These are phyloP conservation scores for Mycena sanguinolenta DNA, from an alignment of 768 basidiomycete genomes.

Conservation along the genomic window DNA sequence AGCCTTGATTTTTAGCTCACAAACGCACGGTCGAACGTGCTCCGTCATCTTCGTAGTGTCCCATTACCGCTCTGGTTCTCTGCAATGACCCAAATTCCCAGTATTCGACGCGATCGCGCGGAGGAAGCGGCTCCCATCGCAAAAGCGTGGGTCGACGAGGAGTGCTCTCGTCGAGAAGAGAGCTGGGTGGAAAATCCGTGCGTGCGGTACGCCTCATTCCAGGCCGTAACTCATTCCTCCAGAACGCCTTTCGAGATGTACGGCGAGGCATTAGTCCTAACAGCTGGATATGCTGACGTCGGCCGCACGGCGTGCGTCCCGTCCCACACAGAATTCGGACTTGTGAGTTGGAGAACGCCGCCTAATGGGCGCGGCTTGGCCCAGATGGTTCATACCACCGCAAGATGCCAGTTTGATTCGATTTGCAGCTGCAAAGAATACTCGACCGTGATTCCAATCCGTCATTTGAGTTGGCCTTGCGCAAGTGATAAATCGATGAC, in stretches of 20 bases:
- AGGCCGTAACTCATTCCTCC: neutral
- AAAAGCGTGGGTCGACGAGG: constrained; percentile 33
- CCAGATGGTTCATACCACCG: constrained; percentile 19
- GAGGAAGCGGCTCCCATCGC: constrained; percentile 15
- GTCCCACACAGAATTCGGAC: constrained; percentile 21
- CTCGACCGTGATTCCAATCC: neutral
- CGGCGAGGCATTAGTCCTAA: constrained; percentile 17
- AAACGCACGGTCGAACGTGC: constrained; percentile 18
- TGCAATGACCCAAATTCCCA: neutral
- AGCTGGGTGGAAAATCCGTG: constrained; percentile 24
- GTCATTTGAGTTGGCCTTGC: neutral
- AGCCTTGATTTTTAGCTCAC: constrained; percentile 8
- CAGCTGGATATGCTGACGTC: neutral
- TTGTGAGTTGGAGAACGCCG: constrained; percentile 4
- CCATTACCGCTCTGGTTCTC: neutral
- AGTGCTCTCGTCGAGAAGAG: constrained; percentile 5
- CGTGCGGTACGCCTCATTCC: neutral
- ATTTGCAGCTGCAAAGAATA: neutral
- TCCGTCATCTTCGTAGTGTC: constrained; percentile 3
- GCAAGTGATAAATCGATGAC: neutral
- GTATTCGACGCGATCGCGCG: constrained; percentile 6
- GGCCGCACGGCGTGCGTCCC: neutral
- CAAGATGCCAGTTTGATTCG: neutral
- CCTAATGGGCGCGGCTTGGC: neutral
- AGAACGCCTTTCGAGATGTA: constrained; percentile 24